These are phyloP conservation scores for Phenoliferia sp. DNA, from an alignment of 1,284 basidiomycete species.

Conservation along the genomic window DNA sequence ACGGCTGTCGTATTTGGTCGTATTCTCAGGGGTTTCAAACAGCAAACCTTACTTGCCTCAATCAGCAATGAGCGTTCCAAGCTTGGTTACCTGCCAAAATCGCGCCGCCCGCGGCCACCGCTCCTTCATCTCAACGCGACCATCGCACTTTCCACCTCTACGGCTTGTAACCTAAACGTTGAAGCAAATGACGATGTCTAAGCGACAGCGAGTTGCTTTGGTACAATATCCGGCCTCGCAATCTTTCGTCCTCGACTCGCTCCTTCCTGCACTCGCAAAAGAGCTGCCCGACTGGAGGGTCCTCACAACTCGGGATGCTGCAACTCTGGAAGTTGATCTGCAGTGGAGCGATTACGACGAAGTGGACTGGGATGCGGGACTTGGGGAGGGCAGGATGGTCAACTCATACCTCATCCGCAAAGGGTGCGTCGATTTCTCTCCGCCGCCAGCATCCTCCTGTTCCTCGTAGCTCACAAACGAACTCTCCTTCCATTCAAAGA, in stretches of 20 bases:
- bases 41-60: too few species aligned
- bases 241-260: conserved; percentile 15
- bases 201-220: conserved; percentile 1
- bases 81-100: too few species aligned
- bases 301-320: not conserved
- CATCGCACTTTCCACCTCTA: too few species aligned
- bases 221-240: conserved; percentile 19
- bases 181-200: too few species aligned
- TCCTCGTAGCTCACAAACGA: conserved; percentile 5
- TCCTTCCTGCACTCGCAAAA: conserved; percentile 11
- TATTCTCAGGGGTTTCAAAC: too few species aligned
- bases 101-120: too few species aligned
- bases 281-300: conserved; percentile 1
- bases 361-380: conserved; percentile 32
- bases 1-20: too few species aligned
- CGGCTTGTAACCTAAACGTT: too few species aligned
- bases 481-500: too few species aligned
- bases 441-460: conserved; percentile 7
- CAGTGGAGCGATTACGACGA: conserved; percentile 37
- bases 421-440: not conserved
- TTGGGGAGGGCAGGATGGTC: conserved; percentile 9
- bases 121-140: too few species aligned
- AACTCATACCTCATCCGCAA: conserved; percentile 34
- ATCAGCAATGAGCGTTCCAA: too few species aligned
- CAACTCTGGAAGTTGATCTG: conserved; percentile 7